Evolutionary conservation across 2,329 filamentous ascomycete genomes (phyloP).

Genomic region (Beauveria pseudobassiana): DNA sequence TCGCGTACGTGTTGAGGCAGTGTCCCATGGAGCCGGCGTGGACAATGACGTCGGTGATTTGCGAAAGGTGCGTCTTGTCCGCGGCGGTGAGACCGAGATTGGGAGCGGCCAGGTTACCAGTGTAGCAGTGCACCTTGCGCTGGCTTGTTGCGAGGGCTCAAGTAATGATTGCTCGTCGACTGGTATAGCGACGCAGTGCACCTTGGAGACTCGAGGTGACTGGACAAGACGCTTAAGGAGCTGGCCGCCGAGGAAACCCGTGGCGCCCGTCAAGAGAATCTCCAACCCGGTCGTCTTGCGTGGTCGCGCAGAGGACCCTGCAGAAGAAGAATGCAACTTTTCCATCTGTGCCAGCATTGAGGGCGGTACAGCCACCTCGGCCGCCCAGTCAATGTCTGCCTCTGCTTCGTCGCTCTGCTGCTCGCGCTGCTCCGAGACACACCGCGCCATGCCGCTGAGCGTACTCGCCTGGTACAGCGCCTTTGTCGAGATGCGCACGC

Average conservation of each 20-base stretch:
- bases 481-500: conserved; percentile 23
- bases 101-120: conserved; percentile 21
- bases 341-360: not conserved
- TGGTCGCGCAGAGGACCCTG: not conserved
- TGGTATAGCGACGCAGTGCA: conserved; percentile 38
- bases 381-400: not conserved
- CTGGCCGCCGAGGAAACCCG: conserved; percentile 31
- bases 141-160: conserved; percentile 7
- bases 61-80: conserved; percentile 9
- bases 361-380: not conserved
- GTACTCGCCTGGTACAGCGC: conserved; percentile 31
- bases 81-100: conserved; percentile 17
- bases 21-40: conserved; percentile 39
- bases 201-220: conserved; percentile 21
- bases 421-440: not conserved
- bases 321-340: not conserved
- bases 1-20: conserved; percentile 29
- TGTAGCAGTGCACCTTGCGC: conserved; percentile 12
- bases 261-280: conserved; percentile 29
- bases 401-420: not conserved
- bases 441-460: conserved; percentile 30
- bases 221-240: conserved; percentile 28
- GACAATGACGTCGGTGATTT: conserved; percentile 38
- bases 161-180: not conserved
- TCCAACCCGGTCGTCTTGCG: not conserved